These are phyloP conservation scores for Jackrogersella minutella DNA, from an alignment of 495 filamentous ascomycete species.

Conservation along the genomic window DNA sequence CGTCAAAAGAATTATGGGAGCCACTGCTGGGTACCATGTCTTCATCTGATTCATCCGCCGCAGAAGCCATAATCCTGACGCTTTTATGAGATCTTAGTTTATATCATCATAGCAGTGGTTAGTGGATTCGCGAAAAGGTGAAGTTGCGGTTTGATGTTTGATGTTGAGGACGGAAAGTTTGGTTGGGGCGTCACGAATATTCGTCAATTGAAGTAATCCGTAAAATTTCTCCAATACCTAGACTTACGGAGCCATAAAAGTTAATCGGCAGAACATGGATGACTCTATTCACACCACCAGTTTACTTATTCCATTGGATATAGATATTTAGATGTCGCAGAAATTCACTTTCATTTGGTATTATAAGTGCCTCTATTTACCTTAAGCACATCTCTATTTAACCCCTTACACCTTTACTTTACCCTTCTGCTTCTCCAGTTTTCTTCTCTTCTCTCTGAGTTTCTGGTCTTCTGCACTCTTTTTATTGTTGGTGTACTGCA, in stretches of 20 bases:
- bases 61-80: conserved; percentile 23
- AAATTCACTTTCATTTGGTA: conserved; percentile 32
- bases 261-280: not conserved
- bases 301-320: not conserved
- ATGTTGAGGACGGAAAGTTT: conserved; percentile 13
- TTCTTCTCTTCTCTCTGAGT: conserved; percentile 86
- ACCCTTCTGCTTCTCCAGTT: conserved; percentile 74
- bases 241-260: not conserved
- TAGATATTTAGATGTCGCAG: not conserved
- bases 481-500: conserved; percentile 87
- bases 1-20: conserved; percentile 39
- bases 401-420: conserved; percentile 43
- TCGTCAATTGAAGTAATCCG: conserved; percentile 1
- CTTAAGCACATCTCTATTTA: conserved; percentile 11
- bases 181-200: too few relatives aligned
- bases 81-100: not conserved
- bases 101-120: not conserved
- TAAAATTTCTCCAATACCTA: not conserved
- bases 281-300: conserved; percentile 18
- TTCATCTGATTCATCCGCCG: conserved; percentile 30
- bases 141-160: not conserved
- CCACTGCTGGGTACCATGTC: conserved; percentile 27
- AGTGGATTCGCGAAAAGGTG: not conserved
- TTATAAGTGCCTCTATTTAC: conserved; percentile 36
- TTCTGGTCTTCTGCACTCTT: conserved; percentile 76